These are phyloP conservation scores for Sarocladium brachiariae DNA, from an alignment of 2,329 filamentous ascomycete species.

Conservation along the genomic window DNA sequence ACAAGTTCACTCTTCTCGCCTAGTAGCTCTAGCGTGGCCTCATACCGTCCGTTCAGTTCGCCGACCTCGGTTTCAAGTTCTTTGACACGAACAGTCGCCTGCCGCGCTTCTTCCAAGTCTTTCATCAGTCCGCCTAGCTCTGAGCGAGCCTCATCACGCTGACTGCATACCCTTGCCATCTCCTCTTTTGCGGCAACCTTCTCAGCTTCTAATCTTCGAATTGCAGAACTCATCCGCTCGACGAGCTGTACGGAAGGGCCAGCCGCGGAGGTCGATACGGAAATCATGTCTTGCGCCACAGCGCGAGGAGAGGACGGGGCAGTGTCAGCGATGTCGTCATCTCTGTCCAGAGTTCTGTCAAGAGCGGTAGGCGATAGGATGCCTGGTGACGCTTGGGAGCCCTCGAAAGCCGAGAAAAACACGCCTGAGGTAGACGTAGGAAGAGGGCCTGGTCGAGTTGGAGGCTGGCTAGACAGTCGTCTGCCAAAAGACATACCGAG, in stretches of 20 bases:
- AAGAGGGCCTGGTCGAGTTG: conserved; percentile 32
- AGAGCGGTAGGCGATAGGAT: conserved; percentile 33
- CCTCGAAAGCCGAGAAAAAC: conserved; percentile 44
- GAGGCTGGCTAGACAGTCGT: conserved; percentile 45
- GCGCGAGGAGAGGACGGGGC: conserved; percentile 55
- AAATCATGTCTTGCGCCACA: conserved; percentile 76
- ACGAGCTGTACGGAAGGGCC: conserved; percentile 93
- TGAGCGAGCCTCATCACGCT: conserved; percentile 84
- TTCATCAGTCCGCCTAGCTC: conserved; percentile 90
- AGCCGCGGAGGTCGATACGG: conserved; percentile 80
- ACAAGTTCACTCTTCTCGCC: conserved; percentile 96
- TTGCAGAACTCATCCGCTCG: conserved; percentile 89
- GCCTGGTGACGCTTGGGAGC: conserved; percentile 25
- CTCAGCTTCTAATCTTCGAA: conserved; percentile 84
- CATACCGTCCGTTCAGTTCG: conserved; percentile 69
- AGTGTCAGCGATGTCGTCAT: conserved; percentile 42
- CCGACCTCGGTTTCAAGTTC: conserved; percentile 62
- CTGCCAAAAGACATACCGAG: conserved; percentile 29
- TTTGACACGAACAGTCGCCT: conserved; percentile 51
- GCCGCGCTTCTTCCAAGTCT: conserved; percentile 67
- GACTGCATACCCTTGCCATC: conserved; percentile 67
- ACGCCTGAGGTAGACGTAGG: conserved; percentile 31
- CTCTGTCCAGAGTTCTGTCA: too few species aligned
- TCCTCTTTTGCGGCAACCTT: conserved; percentile 88
- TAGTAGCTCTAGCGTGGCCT: conserved; percentile 87